phyloP scores from a whole-genome alignment of 106 monocot species.

The Hemerocallis citrina region DNA sequence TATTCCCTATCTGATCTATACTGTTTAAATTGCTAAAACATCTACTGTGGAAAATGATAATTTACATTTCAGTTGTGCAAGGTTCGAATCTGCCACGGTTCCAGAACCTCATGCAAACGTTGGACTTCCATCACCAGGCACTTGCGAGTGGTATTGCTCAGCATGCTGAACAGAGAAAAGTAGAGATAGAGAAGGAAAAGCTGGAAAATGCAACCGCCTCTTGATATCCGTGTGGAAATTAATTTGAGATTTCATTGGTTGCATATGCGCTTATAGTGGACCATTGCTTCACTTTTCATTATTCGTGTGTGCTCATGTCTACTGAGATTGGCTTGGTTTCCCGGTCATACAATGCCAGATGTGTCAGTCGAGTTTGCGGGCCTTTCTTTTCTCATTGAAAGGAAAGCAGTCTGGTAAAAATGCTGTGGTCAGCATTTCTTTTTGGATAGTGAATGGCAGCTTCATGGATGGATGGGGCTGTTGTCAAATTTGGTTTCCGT shows the following conservation, averaged over 20 bases:
- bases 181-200: conserved; percentile 81
- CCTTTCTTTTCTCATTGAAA: not conserved
- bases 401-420: not conserved
- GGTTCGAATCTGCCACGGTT: conserved; percentile 64
- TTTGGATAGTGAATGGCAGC: not conserved
- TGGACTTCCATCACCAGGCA: conserved; percentile 75
- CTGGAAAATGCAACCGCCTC: conserved; percentile 40
- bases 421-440: not conserved
- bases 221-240: not conserved
- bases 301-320: too few species aligned
- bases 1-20: not conserved
- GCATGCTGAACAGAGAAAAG: conserved; percentile 59
- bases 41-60: conserved; percentile 14
- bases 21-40: not conserved
- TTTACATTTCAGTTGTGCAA: conserved; percentile 68
- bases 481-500: not conserved
- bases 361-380: too few species aligned
- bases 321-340: too few species aligned
- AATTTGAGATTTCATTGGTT: too few species aligned
- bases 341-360: too few species aligned
- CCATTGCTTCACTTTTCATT: too few species aligned
- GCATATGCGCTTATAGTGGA: too few species aligned
- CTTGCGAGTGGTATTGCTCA: conserved; percentile 70
- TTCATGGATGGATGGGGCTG: not conserved
- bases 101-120: conserved; percentile 67